Percentiles rank a stretch among this genome's conserved stretches.
Conservation (phyloP, 2,329 filamentous ascomycete species). For the Rutstroemia sp. region DNA sequence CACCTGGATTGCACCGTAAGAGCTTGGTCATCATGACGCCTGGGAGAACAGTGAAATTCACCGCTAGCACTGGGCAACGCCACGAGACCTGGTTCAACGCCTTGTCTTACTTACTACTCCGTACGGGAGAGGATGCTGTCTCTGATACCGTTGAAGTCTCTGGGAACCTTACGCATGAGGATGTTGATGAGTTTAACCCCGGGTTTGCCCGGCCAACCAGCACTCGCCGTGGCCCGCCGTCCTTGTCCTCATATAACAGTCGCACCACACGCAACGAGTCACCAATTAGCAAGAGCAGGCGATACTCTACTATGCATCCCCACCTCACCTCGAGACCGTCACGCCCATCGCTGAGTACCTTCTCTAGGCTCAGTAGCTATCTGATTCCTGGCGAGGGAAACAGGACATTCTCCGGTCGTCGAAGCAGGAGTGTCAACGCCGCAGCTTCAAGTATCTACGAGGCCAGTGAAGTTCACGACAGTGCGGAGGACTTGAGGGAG, state of each 20-base stretch:
- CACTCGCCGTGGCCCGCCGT: constrained; percentile 50
- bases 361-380: constrained; percentile 54
- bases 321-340: constrained; percentile 20
- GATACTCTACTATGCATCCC: constrained; percentile 13
- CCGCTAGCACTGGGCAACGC: constrained; percentile 83
- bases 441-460: constrained; percentile 41
- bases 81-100: constrained; percentile 99
- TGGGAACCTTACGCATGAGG: constrained; percentile 49
- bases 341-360: constrained; percentile 31
- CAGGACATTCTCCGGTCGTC: constrained; percentile 44
- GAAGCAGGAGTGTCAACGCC: constrained; percentile 40
- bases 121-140: constrained; percentile 58
- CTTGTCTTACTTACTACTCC: constrained; percentile 81
- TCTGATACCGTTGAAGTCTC: constrained; percentile 51
- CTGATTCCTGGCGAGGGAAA: constrained; percentile 36
- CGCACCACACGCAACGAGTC: constrained; percentile 61
- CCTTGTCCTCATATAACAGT: constrained; percentile 75
- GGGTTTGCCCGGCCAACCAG: constrained; percentile 33
- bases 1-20: constrained; percentile 89
- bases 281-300: constrained; percentile 34
- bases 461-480: constrained; percentile 58
- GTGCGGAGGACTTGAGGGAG: constrained; percentile 73
- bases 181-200: constrained; percentile 78
- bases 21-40: constrained; percentile 86
- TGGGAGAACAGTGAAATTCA: constrained; percentile 85